Conservation (phyloP, 805 yeast genomes). For the Wickerhamomyces canadensis region DNA sequence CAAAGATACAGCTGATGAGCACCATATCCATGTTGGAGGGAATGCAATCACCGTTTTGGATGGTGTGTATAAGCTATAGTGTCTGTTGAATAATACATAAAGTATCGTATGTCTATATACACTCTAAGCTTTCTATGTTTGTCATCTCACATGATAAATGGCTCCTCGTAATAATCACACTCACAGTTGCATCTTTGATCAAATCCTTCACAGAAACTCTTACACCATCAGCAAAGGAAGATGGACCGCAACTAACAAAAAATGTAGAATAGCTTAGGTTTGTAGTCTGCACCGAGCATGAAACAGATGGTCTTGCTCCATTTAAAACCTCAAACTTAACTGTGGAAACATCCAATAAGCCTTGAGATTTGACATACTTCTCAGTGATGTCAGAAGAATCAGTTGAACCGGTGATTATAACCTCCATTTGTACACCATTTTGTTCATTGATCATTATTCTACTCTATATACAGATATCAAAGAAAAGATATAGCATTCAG, state of each 20-base stretch:
- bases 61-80: constrained; percentile 26
- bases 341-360: constrained; percentile 1
- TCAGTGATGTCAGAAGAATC: constrained; percentile 1
- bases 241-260: constrained; percentile 62
- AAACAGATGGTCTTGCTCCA: constrained; percentile 12
- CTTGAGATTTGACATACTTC: constrained; percentile 4
- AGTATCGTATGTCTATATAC: not conserved
- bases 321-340: not conserved
- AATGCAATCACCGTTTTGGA: constrained; percentile 31
- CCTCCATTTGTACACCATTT: constrained; percentile 1
- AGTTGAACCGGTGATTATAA: constrained; percentile 15
- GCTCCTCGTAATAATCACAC: constrained; percentile 28
- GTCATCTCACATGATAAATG: constrained; percentile 21
- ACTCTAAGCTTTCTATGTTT: too few relatives aligned
- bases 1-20: constrained; percentile 7
- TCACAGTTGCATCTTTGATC: constrained; percentile 24
- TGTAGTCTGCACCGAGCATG: constrained; percentile 8
- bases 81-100: too few relatives aligned
- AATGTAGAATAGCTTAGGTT: constrained; percentile 35
- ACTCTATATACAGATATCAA: constrained; percentile 1
- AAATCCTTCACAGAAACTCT: constrained; percentile 42
- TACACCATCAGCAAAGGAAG: constrained; percentile 48
- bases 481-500: constrained; percentile 24
- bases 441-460: not conserved
- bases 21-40: constrained; percentile 33